Conservation (phyloP, 2,329 filamentous ascomycete genomes). For the Colletotrichum coccodes region DNA sequence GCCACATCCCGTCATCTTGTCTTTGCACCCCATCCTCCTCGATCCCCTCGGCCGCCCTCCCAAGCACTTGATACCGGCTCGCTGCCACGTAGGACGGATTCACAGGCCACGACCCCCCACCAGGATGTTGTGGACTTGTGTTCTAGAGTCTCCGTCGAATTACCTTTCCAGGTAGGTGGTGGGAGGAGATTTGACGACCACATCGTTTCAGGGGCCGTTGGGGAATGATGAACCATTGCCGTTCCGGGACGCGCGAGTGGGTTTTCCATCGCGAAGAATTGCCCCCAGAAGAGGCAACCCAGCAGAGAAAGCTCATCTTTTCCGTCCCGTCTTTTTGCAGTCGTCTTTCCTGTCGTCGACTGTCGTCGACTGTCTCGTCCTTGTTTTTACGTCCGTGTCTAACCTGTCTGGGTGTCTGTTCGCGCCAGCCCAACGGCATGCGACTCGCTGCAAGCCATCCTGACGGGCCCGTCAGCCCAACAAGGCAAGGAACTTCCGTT, state of each 20-base stretch:
- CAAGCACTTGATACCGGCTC: background rate
- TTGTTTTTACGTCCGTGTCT: background rate
- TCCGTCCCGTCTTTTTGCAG: slow-evolving; percentile 14
- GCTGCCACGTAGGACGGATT: background rate
- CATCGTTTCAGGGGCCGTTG: slow-evolving; percentile 26
- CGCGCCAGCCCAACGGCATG: background rate
- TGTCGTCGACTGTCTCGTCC: background rate
- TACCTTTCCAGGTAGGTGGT: slow-evolving; percentile 10
- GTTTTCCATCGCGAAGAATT: background rate
- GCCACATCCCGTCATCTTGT: background rate
- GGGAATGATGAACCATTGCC: slow-evolving; percentile 16
- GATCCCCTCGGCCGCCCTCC: background rate
- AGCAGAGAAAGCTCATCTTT: background rate
- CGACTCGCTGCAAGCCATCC: background rate
- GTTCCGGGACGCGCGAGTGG: background rate
- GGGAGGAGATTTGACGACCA: background rate
- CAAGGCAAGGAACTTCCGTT: slow-evolving; percentile 3
- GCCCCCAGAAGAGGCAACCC: background rate
- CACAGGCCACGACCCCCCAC: background rate
- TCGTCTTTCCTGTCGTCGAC: slow-evolving; percentile 4
- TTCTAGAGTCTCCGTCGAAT: slow-evolving; percentile 1
- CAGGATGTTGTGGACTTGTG: background rate
- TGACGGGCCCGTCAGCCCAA: slow-evolving; percentile 1
- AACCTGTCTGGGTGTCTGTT: slow-evolving; percentile 7
- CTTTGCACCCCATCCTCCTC: background rate